A percentile compares a stretch with the other conserved stretches of the same genome.
These are phyloP conservation scores for Diatrype stigma DNA, from an alignment of 2,329 filamentous ascomycete species.

Conservation along the genomic window DNA sequence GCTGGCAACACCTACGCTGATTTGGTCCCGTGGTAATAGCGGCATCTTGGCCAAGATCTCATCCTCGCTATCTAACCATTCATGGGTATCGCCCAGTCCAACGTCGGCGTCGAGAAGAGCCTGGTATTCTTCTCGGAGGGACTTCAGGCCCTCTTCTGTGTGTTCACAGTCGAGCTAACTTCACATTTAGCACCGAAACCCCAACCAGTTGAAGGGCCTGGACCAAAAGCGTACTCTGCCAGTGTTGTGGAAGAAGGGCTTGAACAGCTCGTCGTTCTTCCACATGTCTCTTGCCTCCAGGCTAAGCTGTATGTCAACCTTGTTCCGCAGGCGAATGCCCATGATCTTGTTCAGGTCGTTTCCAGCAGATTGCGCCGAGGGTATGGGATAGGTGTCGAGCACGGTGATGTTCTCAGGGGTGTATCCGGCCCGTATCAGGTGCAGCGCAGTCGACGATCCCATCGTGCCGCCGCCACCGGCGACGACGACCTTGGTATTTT, in stretches of 20 bases:
- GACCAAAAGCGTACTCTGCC: conserved; percentile 34
- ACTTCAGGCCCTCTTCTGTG: conserved; percentile 27
- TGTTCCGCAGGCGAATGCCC: conserved; percentile 31
- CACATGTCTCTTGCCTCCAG: conserved; percentile 34
- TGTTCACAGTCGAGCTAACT: conserved; percentile 30
- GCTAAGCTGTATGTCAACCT: conserved; percentile 27
- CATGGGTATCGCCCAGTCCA: conserved; percentile 33
- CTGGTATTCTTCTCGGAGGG: conserved; percentile 32
- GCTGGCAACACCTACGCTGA: conserved; percentile 28
- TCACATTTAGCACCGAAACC: conserved; percentile 10
- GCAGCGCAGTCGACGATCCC: conserved; percentile 42
- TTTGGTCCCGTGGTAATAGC: conserved; percentile 33
- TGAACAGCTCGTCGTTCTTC: conserved; percentile 39
- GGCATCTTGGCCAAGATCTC: conserved; percentile 38
- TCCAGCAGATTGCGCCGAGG: conserved; percentile 42
- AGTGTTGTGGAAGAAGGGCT: conserved; percentile 39
- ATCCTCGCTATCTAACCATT: conserved; percentile 41
- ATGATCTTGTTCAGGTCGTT: conserved; percentile 46
- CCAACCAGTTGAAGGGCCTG: background rate
- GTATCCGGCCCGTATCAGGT: conserved; percentile 39
- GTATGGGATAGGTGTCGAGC: conserved; percentile 41
- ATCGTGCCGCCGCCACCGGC: conserved; percentile 46
- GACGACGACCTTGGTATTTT: conserved; percentile 30
- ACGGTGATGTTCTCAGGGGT: conserved; percentile 40
- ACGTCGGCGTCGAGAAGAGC: conserved; percentile 23